Base-by-base conservation (phyloP, 2,329 filamentous ascomycete species). In the Arachnopeziza araneosa region DNA sequence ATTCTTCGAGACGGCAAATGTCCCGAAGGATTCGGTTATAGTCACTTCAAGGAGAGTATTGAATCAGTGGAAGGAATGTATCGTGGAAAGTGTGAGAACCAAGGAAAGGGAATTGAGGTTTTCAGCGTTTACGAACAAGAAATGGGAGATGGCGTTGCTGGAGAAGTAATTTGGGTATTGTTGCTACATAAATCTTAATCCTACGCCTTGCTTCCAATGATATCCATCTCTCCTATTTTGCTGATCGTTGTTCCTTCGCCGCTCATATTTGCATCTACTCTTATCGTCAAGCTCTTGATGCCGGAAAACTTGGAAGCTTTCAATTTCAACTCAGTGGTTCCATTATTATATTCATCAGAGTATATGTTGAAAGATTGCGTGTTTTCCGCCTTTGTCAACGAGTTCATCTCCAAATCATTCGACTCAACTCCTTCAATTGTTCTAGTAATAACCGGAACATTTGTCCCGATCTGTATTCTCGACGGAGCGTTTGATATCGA, bases 241-340 rank as follows among this genome's bases (percentile, higher is more conserved):
- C 50, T 71, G 19, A 64, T 26, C 2, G 60, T 65, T 23, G 50
- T 61, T 9, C 61, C 61, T 44, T 69, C 69, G 2, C 69, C 69
- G 60, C 68, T 69, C 63, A 69, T 54, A 56, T 71, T 71, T 19
- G 66, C 66, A 65, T 70, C 68, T n/a, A 69, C 54, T 21, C 64
- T 60, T 21, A 71, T 65, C 17, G 65, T 64, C 60, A 71, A 52
- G 54, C 68, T 71, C 64, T 66, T 71, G 24, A 69, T 58, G 1
- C 52, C 65, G 2, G 59, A 64, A 60, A 71, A 71, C 51, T 71
- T 71, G n/a, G 64, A 67, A 30, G 63, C 63, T 55, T 71, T 71
- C 17, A 71, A 55, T 58, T 69, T 70, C 26, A 71, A 44, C 51
- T 68, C 66, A 0, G 68, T 62, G 17, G 53, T 56, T 23, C 67